phyloP scores from a whole-genome alignment of 2,329 filamentous ascomycete genomes.

The Pestalotiopsis fici region DNA sequence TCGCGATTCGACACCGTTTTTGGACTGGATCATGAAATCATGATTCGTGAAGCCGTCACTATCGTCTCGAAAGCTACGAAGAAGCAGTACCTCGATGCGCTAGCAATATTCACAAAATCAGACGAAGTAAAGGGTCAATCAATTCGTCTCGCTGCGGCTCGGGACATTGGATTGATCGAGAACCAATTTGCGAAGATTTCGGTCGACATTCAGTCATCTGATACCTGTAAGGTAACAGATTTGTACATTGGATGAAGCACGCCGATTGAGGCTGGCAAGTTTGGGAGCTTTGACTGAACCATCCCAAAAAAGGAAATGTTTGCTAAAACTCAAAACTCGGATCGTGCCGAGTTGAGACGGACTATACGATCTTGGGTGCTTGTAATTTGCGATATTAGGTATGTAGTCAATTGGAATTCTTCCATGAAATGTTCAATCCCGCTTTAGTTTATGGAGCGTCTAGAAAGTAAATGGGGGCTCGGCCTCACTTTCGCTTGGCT shows the following conservation, averaged over 20 bases:
- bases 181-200: not conserved
- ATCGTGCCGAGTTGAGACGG: not conserved
- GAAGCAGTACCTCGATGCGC: not conserved
- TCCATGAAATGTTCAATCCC: too few relatives aligned
- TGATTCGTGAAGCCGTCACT: not conserved
- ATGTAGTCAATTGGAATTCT: too few relatives aligned
- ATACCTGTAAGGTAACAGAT: not conserved
- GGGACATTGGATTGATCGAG: not conserved
- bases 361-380: not conserved
- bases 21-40: not conserved
- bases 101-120: not conserved
- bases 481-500: too few relatives aligned
- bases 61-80: not conserved
- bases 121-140: not conserved
- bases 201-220: not conserved
- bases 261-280: too few relatives aligned
- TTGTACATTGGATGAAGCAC: not conserved
- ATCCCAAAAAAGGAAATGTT: constrained; percentile 3
- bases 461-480: too few relatives aligned
- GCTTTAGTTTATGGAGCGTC: too few relatives aligned
- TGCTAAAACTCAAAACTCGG: constrained; percentile 6
- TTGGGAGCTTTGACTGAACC: not conserved
- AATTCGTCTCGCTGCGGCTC: not conserved
- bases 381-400: not conserved
- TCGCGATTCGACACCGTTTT: not conserved